phyloP scores from a whole-genome alignment of 805 yeast species.

The Ogataea kodamae region DNA sequence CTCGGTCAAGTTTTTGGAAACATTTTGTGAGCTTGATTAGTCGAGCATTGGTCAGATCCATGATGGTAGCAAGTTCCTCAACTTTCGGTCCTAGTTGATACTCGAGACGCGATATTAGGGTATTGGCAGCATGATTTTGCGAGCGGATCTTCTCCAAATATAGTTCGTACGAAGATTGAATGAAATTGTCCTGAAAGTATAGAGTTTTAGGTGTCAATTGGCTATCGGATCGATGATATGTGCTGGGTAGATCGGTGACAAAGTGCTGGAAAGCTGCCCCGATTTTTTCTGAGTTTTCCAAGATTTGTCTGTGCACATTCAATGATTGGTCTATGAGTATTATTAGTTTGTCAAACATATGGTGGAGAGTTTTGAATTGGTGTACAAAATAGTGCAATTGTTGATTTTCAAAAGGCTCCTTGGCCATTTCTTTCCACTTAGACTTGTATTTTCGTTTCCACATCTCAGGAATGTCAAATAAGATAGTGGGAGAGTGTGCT shows the following conservation, averaged over 20 bases:
- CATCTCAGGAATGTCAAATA: slow-evolving; percentile 18
- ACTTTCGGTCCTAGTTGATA: slow-evolving; percentile 11
- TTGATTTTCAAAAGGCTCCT: slow-evolving; percentile 20
- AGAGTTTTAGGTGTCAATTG: slow-evolving; percentile 24
- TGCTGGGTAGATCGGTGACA: slow-evolving; percentile 12
- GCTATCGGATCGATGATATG: background rate
- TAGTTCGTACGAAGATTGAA: slow-evolving; percentile 25
- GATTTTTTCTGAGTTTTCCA: slow-evolving; percentile 10
- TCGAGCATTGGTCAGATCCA: slow-evolving; percentile 1
- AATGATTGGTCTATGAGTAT: slow-evolving; percentile 12
- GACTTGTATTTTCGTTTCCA: slow-evolving; percentile 24
- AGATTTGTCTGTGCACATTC: slow-evolving; percentile 12
- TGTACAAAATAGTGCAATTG: slow-evolving; percentile 17
- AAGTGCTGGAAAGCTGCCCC: slow-evolving; percentile 14
- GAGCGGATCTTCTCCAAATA: slow-evolving; percentile 19
- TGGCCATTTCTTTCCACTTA: slow-evolving; percentile 22
- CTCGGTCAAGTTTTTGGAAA: slow-evolving; percentile 12
- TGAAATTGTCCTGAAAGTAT: slow-evolving; percentile 24
- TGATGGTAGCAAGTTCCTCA: slow-evolving; percentile 5
- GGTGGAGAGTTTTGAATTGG: slow-evolving; percentile 14
- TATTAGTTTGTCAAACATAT: slow-evolving; percentile 8
- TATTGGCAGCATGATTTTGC: slow-evolving; percentile 17
- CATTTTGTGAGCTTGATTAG: slow-evolving; percentile 3
- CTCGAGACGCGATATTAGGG: slow-evolving; percentile 18
- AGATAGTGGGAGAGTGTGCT: slow-evolving; percentile 12